Base-by-base conservation (phyloP, 2,329 filamentous ascomycete species). In the Shiraia sp. region DNA sequence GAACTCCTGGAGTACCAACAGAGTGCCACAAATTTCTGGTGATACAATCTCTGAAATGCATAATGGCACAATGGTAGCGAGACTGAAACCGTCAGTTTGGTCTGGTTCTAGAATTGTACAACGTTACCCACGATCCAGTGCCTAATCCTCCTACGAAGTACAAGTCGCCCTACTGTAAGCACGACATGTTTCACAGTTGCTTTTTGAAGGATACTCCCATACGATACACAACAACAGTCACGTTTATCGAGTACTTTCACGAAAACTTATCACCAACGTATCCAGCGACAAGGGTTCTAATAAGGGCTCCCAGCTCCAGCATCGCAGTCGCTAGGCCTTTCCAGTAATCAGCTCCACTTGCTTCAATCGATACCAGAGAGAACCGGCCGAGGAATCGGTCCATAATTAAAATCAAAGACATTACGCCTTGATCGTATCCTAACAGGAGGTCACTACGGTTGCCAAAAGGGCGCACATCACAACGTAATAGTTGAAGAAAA, bases 1-100 rank as follows among this genome's bases (percentile, higher is more conserved):
- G 41, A 78, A 64, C 34, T 75, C 69, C 42, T 78, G 72, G 3
- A 78, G 58, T 2, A 76, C 81, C 32, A 79, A 68, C 2, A 78
- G 66, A 0, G 73, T 67, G 38, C 75, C 75, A 30, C 75, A 72
- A 37, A 75, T 75, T 51, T 77, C 73, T 1, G 74, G 73, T 3
- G 74, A 72, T n/a, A 72, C 61, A 36, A 78, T 77, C 47, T 79
- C 77, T 1, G 73, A 76, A 30, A 79, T 79, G 49, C 79, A 80
- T 17, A 80, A 60, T 0, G 77, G 77, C 3, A 75, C 73, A 16
- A 78, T 75, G 66, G 59, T 63, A 17, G 64, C 59, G 6, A 68
- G 47, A 29, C 57, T 63, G 16, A 10, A n/a, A 28, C n/a, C n/a
- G n/a, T n/a, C n/a, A n/a, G n/a, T n/a, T n/a, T n/a, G n/a, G n/a